Conservation (phyloP, 768 basidiomycete species). For the Collybia nuda region DNA sequence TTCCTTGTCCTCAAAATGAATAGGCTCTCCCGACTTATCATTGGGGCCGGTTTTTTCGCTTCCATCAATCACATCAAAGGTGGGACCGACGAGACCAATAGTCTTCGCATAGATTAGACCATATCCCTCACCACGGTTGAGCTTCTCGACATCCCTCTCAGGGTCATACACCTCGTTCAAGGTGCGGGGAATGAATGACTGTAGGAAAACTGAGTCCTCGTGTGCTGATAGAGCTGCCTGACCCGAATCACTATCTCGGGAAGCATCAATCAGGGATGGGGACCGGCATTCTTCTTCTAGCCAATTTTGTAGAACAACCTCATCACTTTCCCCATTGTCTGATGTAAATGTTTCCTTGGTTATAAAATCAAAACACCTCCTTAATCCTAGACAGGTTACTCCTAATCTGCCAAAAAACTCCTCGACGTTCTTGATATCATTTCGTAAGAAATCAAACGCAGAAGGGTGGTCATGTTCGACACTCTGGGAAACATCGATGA, state of each 20-base stretch:
- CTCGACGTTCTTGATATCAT: constrained; percentile 89
- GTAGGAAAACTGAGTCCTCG: constrained; percentile 88
- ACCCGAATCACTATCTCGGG: neutral
- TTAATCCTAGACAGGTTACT: constrained; percentile 73
- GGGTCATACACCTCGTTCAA: constrained; percentile 94
- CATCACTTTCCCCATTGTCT: constrained; percentile 20
- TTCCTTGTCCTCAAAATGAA: neutral
- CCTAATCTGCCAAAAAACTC: constrained; percentile 86
- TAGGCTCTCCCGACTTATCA: neutral
- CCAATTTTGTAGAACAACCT: constrained; percentile 43
- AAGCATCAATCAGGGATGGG: neutral
- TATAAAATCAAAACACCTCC: constrained; percentile 87
- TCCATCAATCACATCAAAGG: constrained; percentile 9
- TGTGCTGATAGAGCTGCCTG: constrained; percentile 37
- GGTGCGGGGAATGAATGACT: constrained; percentile 89
- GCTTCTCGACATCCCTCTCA: constrained; percentile 83
- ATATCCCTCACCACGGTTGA: constrained; percentile 67
- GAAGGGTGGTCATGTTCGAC: constrained; percentile 98
- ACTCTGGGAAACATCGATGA: constrained; percentile 98
- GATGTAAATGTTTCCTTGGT: constrained; percentile 51
- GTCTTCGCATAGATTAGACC: constrained; percentile 86
- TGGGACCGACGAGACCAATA: constrained; percentile 69
- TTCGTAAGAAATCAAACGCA: constrained; percentile 94
- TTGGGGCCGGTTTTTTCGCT: constrained; percentile 8
- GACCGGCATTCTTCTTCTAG: constrained; percentile 29